Base-by-base conservation (phyloP, 78 protist genomes). In the Dictyostelium purpureum region DNA sequence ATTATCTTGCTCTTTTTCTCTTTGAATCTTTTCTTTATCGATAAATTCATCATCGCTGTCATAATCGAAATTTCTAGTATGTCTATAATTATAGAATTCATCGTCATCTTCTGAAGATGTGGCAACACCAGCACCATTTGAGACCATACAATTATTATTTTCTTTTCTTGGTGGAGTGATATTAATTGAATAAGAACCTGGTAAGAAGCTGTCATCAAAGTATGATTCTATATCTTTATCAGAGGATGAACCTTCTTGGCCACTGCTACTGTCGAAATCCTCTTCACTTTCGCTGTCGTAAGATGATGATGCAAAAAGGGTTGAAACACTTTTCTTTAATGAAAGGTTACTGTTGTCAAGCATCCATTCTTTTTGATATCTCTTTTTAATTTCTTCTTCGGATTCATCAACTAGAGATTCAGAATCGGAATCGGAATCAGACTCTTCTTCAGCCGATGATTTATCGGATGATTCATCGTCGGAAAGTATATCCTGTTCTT, bases 21-120 rank as follows among this genome's bases (percentile, higher is more conserved):
- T 45, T 12, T 59, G 35, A 3, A 61, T 40, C 0, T 42, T 69
- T 31, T 65, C 76, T 38, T 67, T 49, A 21, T 79, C 52, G 6
- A 18, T 31, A 4, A 11, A 59, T 5, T 79, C 74, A 6, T 81
- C 71, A 63, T 43, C 33, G 33, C 33, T 43, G 9, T 63, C 71
- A 63, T 63, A 63, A n/a, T n/a, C n/a, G n/a, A n/a, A n/a, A n/a
- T n/a, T n/a, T n/a, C n/a, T n/a, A n/a, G n/a, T n/a, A 37, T 63
- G 33, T 31, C 71, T 28, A 63, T 63, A 33, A 57, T 57, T 63
- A 18, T 63, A 28, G 3, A 63, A 16, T n/a, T 81, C 89, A n/a
- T 81, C 89, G 16, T 81, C 89, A 33, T 77, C 33, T 24, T 28
- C n/a, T 47, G 79, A 10, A 45, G 85, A 31, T 42, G 75, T 14